These are phyloP conservation scores for Leucoagaricus sp. DNA, from an alignment of 1,284 basidiomycete species.

Conservation along the genomic window DNA sequence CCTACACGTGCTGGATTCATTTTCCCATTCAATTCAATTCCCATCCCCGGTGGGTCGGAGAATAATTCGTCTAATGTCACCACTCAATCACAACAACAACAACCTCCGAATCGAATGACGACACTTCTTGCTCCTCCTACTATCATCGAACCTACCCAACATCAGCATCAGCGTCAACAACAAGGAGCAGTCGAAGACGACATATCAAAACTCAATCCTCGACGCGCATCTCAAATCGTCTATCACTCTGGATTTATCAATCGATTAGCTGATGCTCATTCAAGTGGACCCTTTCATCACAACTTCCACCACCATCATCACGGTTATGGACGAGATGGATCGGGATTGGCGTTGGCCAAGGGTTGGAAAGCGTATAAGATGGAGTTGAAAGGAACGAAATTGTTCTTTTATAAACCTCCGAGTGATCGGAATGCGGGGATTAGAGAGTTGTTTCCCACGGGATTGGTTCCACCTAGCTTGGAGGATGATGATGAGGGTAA, in stretches of 20 bases:
- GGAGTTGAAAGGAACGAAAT: slow-evolving; percentile 76
- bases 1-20: slow-evolving; percentile 26
- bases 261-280: slow-evolving; percentile 58
- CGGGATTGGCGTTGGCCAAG: slow-evolving; percentile 42
- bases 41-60: background rate
- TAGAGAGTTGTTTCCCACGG: slow-evolving; percentile 72
- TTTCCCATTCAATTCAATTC: slow-evolving; percentile 25
- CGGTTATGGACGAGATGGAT: background rate
- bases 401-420: slow-evolving; percentile 83
- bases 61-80: too few species aligned
- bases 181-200: background rate
- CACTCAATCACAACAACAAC: too few species aligned
- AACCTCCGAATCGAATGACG: slow-evolving; percentile 32
- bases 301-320: slow-evolving; percentile 25
- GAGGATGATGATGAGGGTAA: slow-evolving; percentile 42
- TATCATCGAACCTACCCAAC: slow-evolving; percentile 43
- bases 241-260: slow-evolving; percentile 76
- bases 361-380: slow-evolving; percentile 85
- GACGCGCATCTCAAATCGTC: slow-evolving; percentile 75
- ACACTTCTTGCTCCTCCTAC: slow-evolving; percentile 50
- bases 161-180: background rate
- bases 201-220: slow-evolving; percentile 32
- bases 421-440: slow-evolving; percentile 62
- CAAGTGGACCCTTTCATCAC: slow-evolving; percentile 33
- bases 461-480: slow-evolving; percentile 52